A percentile compares a stretch with the other conserved stretches of the same genome.
phyloP scores from a whole-genome alignment of 495 filamentous ascomycete genomes.

The Parathielavia appendiculata region DNA sequence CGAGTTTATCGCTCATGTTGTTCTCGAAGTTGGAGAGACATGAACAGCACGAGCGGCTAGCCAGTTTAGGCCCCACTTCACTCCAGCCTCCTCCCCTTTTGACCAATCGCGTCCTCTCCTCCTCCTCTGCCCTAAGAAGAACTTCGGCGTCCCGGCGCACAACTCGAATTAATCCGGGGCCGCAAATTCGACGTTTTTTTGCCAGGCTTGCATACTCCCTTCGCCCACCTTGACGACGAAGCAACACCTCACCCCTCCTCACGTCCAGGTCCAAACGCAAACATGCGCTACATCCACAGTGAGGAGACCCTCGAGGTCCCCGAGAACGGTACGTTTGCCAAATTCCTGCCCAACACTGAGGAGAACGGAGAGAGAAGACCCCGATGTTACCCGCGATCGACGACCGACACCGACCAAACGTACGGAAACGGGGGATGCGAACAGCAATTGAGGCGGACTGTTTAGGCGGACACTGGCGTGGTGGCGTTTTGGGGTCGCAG shows the following conservation, averaged over 20 bases:
- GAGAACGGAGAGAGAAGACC: slow-evolving; percentile 8
- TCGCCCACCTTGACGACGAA: slow-evolving; percentile 36
- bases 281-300: slow-evolving; percentile 98
- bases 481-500: slow-evolving; percentile 12
- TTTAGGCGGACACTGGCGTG: background rate
- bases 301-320: slow-evolving; percentile 90
- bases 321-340: slow-evolving; percentile 77
- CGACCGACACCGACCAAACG: slow-evolving; percentile 12
- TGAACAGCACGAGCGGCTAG: slow-evolving; percentile 18
- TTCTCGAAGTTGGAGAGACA: background rate
- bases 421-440: background rate
- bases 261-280: slow-evolving; percentile 44
- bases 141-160: slow-evolving; percentile 27
- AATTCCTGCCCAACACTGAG: slow-evolving; percentile 13
- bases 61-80: slow-evolving; percentile 15
- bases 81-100: slow-evolving; percentile 13
- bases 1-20: background rate
- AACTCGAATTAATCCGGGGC: slow-evolving; percentile 38
- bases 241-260: slow-evolving; percentile 36
- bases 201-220: slow-evolving; percentile 29
- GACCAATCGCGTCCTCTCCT: slow-evolving; percentile 26
- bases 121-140: slow-evolving; percentile 31
- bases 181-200: slow-evolving; percentile 37
- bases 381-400: slow-evolving; percentile 17
- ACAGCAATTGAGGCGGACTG: slow-evolving; percentile 5